Conservation (phyloP, 2,329 filamentous ascomycete species). For the Orbilia blumenaviensis region DNA sequence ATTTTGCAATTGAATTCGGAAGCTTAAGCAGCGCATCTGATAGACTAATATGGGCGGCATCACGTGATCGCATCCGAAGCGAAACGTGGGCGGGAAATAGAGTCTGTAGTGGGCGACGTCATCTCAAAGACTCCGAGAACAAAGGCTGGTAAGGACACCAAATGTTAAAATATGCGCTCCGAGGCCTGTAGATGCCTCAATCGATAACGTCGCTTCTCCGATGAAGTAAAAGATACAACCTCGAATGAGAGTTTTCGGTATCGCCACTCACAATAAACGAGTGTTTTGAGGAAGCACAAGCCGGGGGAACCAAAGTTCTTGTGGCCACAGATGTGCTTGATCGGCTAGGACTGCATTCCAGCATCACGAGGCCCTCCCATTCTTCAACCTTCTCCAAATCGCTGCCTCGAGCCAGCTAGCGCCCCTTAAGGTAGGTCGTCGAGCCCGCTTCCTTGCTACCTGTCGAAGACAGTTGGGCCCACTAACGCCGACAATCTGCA, state of each 20-base stretch:
- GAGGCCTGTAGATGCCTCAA: neutral
- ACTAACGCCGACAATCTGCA: too few relatives aligned
- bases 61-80: neutral
- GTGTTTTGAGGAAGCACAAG: neutral
- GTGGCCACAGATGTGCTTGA: constrained; percentile 10
- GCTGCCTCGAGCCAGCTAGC: constrained; percentile 3
- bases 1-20: too few relatives aligned
- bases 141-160: too few relatives aligned
- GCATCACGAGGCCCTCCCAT: constrained; percentile 26
- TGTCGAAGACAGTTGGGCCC: neutral
- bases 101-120: too few relatives aligned
- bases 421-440: constrained; percentile 35
- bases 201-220: neutral
- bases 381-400: constrained; percentile 28
- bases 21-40: too few relatives aligned
- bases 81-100: neutral
- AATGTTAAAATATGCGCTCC: too few relatives aligned
- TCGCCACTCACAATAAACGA: neutral
- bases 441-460: neutral
- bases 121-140: too few relatives aligned
- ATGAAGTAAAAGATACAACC: neutral
- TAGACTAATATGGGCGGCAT: neutral
- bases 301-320: neutral
- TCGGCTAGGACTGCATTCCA: constrained; percentile 24
- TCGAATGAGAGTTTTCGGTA: neutral